A percentile compares a stretch with the other conserved stretches of the same genome.
Conservation (phyloP, 2,329 filamentous ascomycete species). For the Beauveria australis region DNA sequence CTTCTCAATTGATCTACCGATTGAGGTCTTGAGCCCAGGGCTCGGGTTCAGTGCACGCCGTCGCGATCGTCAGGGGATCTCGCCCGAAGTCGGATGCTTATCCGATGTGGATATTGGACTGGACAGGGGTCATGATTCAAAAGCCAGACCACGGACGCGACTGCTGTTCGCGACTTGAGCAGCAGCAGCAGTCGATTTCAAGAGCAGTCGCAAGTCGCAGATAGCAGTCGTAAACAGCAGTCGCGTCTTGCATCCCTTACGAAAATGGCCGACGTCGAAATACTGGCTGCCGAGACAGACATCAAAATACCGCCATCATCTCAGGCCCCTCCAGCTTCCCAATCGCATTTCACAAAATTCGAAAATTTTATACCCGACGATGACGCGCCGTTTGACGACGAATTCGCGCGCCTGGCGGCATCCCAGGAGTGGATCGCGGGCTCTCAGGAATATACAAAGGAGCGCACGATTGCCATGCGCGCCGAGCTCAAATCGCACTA, state of each 20-base stretch:
- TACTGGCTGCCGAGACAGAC: not conserved
- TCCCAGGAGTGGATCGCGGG: slow-evolving; percentile 23
- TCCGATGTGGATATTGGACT: not conserved
- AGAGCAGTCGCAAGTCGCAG: too few relatives aligned
- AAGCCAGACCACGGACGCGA: not conserved
- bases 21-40: not conserved
- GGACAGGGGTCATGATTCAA: not conserved
- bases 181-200: too few relatives aligned
- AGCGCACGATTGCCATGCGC: slow-evolving; percentile 25
- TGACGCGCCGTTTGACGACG: slow-evolving; percentile 21
- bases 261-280: not conserved
- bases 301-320: slow-evolving; percentile 14
- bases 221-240: too few relatives aligned
- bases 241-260: not conserved
- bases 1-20: not conserved
- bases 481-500: slow-evolving; percentile 22
- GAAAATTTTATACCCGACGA: slow-evolving; percentile 21
- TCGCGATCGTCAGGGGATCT: too few relatives aligned
- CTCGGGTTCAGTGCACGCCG: too few relatives aligned
- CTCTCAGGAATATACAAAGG: slow-evolving; percentile 19
- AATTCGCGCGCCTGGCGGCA: slow-evolving; percentile 24
- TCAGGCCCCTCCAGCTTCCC: slow-evolving; percentile 15
- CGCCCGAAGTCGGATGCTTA: not conserved
- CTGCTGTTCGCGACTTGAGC: too few relatives aligned
- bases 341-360: slow-evolving; percentile 25